Conservation (phyloP, 805 yeast species). For the Teunomyces cretensis region DNA sequence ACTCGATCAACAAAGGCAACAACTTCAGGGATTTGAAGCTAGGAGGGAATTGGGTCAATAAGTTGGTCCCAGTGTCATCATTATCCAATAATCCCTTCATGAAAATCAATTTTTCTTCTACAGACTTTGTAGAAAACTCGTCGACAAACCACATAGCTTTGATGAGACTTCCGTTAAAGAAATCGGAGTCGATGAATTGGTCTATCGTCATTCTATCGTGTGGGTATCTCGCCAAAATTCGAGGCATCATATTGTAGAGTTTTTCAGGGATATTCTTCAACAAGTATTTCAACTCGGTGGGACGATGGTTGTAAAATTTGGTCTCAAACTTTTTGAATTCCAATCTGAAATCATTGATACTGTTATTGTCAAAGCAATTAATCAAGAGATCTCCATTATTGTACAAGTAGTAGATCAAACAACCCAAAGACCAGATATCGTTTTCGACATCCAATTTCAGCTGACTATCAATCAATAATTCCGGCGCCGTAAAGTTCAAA, state of each 20-base stretch:
- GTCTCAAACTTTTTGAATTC: slow-evolving; percentile 48
- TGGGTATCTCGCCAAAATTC: slow-evolving; percentile 56
- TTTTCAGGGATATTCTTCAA: slow-evolving; percentile 58
- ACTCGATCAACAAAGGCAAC: slow-evolving; percentile 62
- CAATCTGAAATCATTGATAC: slow-evolving; percentile 59
- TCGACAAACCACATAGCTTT: slow-evolving; percentile 80
- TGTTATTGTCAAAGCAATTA: slow-evolving; percentile 44
- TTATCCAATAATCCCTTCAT: slow-evolving; percentile 59
- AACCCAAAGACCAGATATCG: slow-evolving; percentile 84
- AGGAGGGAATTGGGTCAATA: slow-evolving; percentile 37
- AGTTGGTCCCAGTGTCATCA: slow-evolving; percentile 11
- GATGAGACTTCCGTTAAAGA: slow-evolving; percentile 80
- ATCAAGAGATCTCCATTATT: slow-evolving; percentile 48
- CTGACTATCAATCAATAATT: slow-evolving; percentile 60
- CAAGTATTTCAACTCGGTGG: slow-evolving; percentile 41
- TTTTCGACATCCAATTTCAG: slow-evolving; percentile 55
- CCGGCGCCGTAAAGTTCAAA: slow-evolving; percentile 82
- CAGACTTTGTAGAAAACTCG: slow-evolving; percentile 72
- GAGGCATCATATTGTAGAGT: slow-evolving; percentile 50
- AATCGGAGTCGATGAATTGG: slow-evolving; percentile 67
- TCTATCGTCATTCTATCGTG: slow-evolving; percentile 58
- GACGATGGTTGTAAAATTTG: slow-evolving; percentile 41
- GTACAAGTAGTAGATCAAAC: slow-evolving; percentile 70
- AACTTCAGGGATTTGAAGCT: slow-evolving; percentile 64
- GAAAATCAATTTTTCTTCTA: slow-evolving; percentile 66